Percentiles rank a stretch among this genome's conserved stretches.
Conservation (phyloP, 2,329 filamentous ascomycete genomes). For the Colletotrichum plurivorum region DNA sequence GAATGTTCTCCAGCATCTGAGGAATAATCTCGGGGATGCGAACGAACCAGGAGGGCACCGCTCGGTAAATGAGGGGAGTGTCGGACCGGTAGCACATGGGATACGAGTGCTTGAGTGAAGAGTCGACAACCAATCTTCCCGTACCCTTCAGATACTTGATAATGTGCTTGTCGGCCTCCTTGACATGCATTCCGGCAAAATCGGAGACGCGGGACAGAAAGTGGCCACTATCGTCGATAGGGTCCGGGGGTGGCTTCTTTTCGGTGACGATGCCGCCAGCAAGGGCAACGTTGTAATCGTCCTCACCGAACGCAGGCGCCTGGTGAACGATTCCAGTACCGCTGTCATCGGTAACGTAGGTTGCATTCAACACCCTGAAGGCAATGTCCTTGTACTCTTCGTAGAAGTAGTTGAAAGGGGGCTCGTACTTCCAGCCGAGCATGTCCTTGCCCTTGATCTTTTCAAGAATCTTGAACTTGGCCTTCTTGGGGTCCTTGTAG, state of each 20-base stretch:
- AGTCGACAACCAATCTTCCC: slow-evolving; percentile 85
- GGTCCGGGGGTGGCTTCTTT: slow-evolving; percentile 85
- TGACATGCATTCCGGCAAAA: slow-evolving; percentile 90
- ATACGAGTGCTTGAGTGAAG: slow-evolving; percentile 91
- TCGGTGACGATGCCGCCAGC: slow-evolving; percentile 84
- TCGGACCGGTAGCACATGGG: slow-evolving; percentile 97
- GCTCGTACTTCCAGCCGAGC: slow-evolving; percentile 90
- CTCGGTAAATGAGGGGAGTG: slow-evolving; percentile 91
- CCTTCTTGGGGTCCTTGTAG: slow-evolving; percentile 97
- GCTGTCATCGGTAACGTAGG: slow-evolving; percentile 89
- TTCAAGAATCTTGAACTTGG: slow-evolving; percentile 87
- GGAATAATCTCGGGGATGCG: slow-evolving; percentile 87
- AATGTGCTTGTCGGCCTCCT: slow-evolving; percentile 92
- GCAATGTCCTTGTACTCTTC: slow-evolving; percentile 88
- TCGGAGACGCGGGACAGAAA: slow-evolving; percentile 85
- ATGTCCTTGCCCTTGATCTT: slow-evolving; percentile 88
- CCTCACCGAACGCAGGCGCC: slow-evolving; percentile 93
- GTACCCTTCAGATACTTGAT: slow-evolving; percentile 87
- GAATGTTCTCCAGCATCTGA: slow-evolving; percentile 90
- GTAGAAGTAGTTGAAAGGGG: slow-evolving; percentile 90
- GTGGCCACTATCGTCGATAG: slow-evolving; percentile 86
- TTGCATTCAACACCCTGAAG: slow-evolving; percentile 86
- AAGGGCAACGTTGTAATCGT: slow-evolving; percentile 90
- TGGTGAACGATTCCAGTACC: slow-evolving; percentile 97
- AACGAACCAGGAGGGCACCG: slow-evolving; percentile 96